Base-by-base conservation (phyloP, 1,139 yeast genomes). In the Yamadazyma blattariae region DNA sequence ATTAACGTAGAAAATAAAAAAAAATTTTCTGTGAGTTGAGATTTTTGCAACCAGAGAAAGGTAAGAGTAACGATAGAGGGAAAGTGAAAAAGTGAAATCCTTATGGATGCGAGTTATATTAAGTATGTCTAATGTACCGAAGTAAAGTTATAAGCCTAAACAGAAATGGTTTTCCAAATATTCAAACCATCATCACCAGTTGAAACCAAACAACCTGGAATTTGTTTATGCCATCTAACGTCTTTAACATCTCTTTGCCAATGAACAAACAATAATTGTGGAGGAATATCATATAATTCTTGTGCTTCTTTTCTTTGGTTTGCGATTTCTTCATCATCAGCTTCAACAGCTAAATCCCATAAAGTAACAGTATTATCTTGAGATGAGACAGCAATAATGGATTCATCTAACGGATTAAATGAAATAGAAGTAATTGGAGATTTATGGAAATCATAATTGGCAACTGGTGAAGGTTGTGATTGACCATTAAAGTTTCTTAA, bases 191-290 rank as follows among this genome's bases (percentile, higher is more conserved):
- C 97, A 29, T 94, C 84, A 46, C 98, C 97, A 4, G 98, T 92
- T 49, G 95, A 82, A 12, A 89, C 88, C 57, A 94, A 72, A 51
- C 95, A 83, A 31, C 98, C 98, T 4, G 98, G 98, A 44, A 94
- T 87, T 65, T 94, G 98, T 54, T 71, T 79, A 62, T 92, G 97
- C 97, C 98, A 92, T 64, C 95, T 87, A 29, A 90, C 96, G 59
- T 92, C 99, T 68, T 92, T 92, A 36, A 92, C 97, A 54, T 90
- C 94, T 51, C 82, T 82, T 68, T 94, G 98, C 97, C 97, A 92
- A 59, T 92, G 99, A 33, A 92, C 96, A 67, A 92, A 92, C 57
- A 92, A 71, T 52, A 94, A 74, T 61, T 92, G 99, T 18, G 97
- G 94, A 24, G 99, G 99, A 47, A 92, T 87, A 51, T 86, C 95